Base-by-base conservation (phyloP, 495 filamentous ascomycete species). In the Eremomyces bilateralis region DNA sequence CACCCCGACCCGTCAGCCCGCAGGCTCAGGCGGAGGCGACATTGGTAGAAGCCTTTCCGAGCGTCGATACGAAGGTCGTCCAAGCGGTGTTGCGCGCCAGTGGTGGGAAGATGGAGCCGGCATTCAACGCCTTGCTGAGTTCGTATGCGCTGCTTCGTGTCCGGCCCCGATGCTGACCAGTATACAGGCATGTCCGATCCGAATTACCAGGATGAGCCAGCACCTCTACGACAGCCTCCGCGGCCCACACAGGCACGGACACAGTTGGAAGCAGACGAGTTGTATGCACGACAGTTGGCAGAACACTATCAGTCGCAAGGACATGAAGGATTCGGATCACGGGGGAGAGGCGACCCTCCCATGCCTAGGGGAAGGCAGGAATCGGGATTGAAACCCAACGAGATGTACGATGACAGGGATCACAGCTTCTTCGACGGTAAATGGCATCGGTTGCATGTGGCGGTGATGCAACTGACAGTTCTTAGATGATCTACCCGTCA, bases 71-170 rank as follows among this genome's bases (percentile, higher is more conserved):
- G 10, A 48, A 67, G 16, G 82, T 99, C 15, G 67, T 95, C 47
- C 90, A 76, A 54, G 88, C 88, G 12, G 79, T 97, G 5, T 57
- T 99, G 37, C 58, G 61, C 10, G 88, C 88, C 5, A 93, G 85
- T 52, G 67, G 74, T 42, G 88, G 80, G 29, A 68, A 74, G 44
- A 71, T 99, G 29, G 88, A 99, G 50, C 79, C 82, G 10, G 88
- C 88, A 25, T 95, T 95, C 60, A 88, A 93, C 58, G 88, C 90
- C 19, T 68, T 99, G 4, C 64, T 97, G 17, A 75, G 81, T 81
- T 57, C 37, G 67, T 18, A 6, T 46, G 30, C 15, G 11, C 8
- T 18, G 15, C 22, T 20, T 34, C 35, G 42, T 15, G 15, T 18
- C 35, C 31, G 13, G 12, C 18, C 15, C 20, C 4, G 41, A 18